These are phyloP conservation scores for Fusarium camptoceras DNA, from an alignment of 2,329 filamentous ascomycete species.

Conservation along the genomic window DNA sequence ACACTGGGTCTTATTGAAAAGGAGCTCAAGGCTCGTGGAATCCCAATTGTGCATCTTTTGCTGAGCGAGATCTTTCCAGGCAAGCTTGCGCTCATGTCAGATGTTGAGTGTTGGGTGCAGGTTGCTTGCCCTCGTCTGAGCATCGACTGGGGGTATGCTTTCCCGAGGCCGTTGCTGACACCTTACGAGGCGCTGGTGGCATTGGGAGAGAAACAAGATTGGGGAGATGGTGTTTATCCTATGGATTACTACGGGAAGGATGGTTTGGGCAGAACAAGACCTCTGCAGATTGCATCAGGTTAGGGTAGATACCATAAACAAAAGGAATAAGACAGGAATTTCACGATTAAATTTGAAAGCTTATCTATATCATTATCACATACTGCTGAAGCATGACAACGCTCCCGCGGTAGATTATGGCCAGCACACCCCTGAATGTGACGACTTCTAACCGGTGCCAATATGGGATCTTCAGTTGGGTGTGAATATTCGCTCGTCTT, in stretches of 20 bases:
- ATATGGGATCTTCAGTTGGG: not conserved
- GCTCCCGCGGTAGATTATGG: not conserved
- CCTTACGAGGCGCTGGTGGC: conserved; percentile 95
- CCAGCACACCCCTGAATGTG: not conserved
- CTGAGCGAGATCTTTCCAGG: conserved; percentile 97
- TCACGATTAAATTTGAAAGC: not conserved
- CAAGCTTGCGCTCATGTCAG: conserved; percentile 91
- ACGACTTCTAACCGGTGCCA: not conserved
- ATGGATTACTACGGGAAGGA: conserved; percentile 99
- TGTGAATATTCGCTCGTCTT: not conserved
- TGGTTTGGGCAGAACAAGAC: conserved; percentile 83
- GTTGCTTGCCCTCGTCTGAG: conserved; percentile 96
- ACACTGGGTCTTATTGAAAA: conserved; percentile 89
- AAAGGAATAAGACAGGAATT: conserved; percentile 10
- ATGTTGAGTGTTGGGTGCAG: conserved; percentile 98
- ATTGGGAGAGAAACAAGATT: conserved; percentile 82
- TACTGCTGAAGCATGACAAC: not conserved
- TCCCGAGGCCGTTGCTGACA: conserved; percentile 86
- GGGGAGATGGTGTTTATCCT: conserved; percentile 82
- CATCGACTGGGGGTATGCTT: conserved; percentile 99
- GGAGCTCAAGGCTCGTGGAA: conserved; percentile 75
- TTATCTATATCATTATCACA: not conserved
- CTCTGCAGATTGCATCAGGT: conserved; percentile 48
- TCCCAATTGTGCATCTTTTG: conserved; percentile 86
- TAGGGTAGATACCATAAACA: conserved; percentile 14